Percentiles rank a stretch among this genome's conserved stretches.
Conservation (phyloP, 139 green algal genomes). For the Penium margaritaceum region DNA sequence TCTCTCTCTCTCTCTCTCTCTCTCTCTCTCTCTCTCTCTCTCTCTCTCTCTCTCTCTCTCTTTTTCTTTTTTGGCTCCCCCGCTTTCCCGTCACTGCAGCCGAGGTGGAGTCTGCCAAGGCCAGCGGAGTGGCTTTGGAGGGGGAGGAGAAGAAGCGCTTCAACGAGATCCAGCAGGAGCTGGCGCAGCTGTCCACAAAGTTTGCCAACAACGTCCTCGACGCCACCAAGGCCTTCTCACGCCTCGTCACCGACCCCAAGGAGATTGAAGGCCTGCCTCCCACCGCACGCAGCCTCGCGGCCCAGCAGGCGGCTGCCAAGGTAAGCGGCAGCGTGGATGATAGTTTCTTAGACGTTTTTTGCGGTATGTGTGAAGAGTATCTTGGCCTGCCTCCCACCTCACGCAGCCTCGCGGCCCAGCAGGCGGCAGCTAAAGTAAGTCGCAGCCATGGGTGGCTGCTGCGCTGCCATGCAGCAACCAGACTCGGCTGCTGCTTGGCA, state of each 20-base stretch:
- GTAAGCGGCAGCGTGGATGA: conserved; percentile 49
- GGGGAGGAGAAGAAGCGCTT: conserved; percentile 73
- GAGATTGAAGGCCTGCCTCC: conserved; percentile 74
- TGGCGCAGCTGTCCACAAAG: conserved; percentile 74
- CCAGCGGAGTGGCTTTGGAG: conserved; percentile 69
- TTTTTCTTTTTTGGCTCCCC: no score
- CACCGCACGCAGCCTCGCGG: conserved; percentile 62
- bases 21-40: no score
- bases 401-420: conserved; percentile 58
- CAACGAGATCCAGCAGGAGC: conserved; percentile 92
- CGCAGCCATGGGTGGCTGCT: no score
- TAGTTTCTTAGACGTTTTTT: no score
- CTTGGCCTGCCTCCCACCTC: conserved; percentile 70
- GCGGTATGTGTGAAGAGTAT: no score
- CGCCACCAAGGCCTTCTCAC: conserved; percentile 77
- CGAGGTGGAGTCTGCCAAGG: conserved; percentile 78
- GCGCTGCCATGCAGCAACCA: no score
- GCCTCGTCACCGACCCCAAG: conserved; percentile 67
- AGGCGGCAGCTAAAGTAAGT: no score
- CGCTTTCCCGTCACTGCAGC: no score
- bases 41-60: no score
- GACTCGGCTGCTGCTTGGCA: no score
- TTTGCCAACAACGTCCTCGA: conserved; percentile 91
- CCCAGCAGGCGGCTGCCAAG: conserved; percentile 42
- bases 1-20: no score